Evolutionary conservation across 192 early-diverging fungal species (phyloP), one percentile per base, ranked within the genome.

Genomic region (Mortierella antarctica): DNA sequence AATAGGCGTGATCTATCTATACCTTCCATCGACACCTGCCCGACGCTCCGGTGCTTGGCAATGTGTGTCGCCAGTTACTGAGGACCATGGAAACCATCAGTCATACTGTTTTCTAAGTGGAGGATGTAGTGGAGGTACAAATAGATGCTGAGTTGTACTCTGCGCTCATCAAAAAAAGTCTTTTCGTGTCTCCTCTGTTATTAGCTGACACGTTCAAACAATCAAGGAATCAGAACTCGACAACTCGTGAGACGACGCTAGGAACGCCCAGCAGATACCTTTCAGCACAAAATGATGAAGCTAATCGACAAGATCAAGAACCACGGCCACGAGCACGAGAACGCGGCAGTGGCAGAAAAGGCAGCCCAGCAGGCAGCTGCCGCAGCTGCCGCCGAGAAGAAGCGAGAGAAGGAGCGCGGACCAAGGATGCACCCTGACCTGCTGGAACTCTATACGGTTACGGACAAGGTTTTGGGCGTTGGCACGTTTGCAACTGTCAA

Each of bases 401-500:
- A 55, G 59, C 42, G 58, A 21, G 42, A 72, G 58, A 58, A 62
- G 54, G 63, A 70, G 23, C 45, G 47, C 58, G 77, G 77, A 48
- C 70, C 77, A 6, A 71, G 31, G 55, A 58, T 80, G 53, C 77
- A 80, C 44, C 77, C 77, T 3, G 77, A 80, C 23, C n/a, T 80
- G 58, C 31, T 80, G 44, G 77, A 80, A 53, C 70, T 80, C 20
- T 88, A 88, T 39, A 67, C 39, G 12, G 48, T 88, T 49, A 76
- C 75, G 10, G 75, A 83, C n/a, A 84, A 83, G 45, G 70, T 72
- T 15, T 50, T 86, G 21, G 82, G 83, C 48, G 75, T 82, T 15
- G 86, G 83, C 9, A 83, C 83, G 6, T 89, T 89, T 87, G 92
- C 90, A 0, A 80, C 82, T 9, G 91, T 93, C 4, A 90, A 91